Base-by-base conservation (phyloP, 2,329 filamentous ascomycete species). In the Botrytis galanthina region DNA sequence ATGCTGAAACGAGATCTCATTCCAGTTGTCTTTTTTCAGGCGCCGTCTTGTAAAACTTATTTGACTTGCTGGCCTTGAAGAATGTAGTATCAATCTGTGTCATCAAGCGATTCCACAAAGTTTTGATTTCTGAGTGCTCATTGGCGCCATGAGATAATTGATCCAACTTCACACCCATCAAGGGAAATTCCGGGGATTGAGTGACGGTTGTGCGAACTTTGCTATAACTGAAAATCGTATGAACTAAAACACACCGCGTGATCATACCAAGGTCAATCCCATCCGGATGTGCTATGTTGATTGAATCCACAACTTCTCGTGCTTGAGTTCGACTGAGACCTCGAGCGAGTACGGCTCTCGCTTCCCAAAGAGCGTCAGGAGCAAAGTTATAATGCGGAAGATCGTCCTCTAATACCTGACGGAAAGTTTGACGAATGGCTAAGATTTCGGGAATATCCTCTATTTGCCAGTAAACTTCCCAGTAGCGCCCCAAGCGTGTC, bases 201-300 rank as follows among this genome's bases (percentile, higher is more conserved):
- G 71, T 73, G 22, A 60, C 46, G 8, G 32, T 48, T n/a, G 63
- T 46, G 9, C 42, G 51, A 35, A 37, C 48, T n/a, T 37, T 42
- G 48, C 51, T 22, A 51, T 42, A 32, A 32, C 63, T 61, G n/a
- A 37, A 48, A 16, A 73, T 32, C 2, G 63, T 61, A 20, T 73
- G 71, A 18, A 69, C 8, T 29, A 73, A 61, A 46, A 59, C 42
- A 60, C 63, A 73, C 26, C 63, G 51, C 26, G 63, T 73, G 35
- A 51, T 48, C 6, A 69, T 18, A 69, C 71, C 71, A 6, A 73
- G 51, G 35, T 69, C 51, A 61, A 73, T 61, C 16, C 71, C 71
- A 32, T 48, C 39, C n/a, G 71, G 71, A 39, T 39, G 60, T 48
- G 39, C 35, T 35, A 42, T 29, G 14, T 69, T 60, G 42, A 73